Evolutionary conservation across 345 rosid genomes (phyloP), one percentile per base, ranked within the genome.

Genomic region (Fremontodendron californicum): DNA sequence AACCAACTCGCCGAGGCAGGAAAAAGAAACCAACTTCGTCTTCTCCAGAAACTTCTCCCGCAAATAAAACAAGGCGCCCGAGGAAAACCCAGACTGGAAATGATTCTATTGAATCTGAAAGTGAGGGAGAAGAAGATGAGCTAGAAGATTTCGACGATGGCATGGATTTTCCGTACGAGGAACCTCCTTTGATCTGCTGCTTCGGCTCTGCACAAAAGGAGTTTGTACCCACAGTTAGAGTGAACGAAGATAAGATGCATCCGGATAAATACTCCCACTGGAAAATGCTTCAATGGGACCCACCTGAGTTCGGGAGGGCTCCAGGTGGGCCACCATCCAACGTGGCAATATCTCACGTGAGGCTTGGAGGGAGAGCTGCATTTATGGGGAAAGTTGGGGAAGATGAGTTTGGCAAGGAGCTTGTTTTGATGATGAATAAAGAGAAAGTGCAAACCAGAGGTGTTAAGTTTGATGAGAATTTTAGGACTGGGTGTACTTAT

Each of bases 271-370:
- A 96, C 86, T 92, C 96, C 21, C 84, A 89, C 80, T 93, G 98
- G 98, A 96, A 93, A 84, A 89, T 89, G 97, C 86, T 96, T 27
- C 98, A 93, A 82, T 93, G 96, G 97, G 93, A 90, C 69, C 98
- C 98, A 15, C 96, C 98, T 54, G 97, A 96, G 85, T 93, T 93
- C 75, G 90, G 81, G 4, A 78, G 97, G 75, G 92, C 96, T 9
- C 99, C 94, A 0, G 98, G 98, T 31, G 97, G 99, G 58, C 84
- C 98, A 0, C 91, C 93, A 12, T 89, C 91, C 15, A 92, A 93
- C 76, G 98, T 93, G 80, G 98, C 97, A 8, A 89, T 93, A 75
- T 87, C 97, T 8, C 97, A 90, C 73, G 94, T 88, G 58, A 79
- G 99, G 82, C 86, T 93, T 0, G 96, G 98, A 0, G 98, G 99